phyloP scores from a whole-genome alignment of 352 stramenopile genomes.

The Phytophthora pisi region DNA sequence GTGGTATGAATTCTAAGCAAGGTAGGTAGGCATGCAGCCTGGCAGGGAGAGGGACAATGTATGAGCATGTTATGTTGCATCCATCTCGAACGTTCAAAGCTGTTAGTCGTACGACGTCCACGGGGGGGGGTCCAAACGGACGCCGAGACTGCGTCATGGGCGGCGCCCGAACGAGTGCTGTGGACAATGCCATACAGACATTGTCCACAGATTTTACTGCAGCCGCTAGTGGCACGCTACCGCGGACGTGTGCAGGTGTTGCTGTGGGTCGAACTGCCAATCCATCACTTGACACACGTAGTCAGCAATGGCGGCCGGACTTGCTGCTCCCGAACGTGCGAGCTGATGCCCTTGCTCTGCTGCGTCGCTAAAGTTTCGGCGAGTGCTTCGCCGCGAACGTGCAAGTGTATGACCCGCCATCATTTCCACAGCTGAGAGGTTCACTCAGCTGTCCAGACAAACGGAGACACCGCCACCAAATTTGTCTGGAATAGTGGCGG shows the following conservation, averaged over 20 bases:
- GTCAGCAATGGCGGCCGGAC: too few relatives aligned
- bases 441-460: not conserved
- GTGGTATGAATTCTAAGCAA: slow-evolving; percentile 80
- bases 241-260: slow-evolving; percentile 85
- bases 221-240: slow-evolving; percentile 91
- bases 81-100: not conserved
- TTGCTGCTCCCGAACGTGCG: not conserved
- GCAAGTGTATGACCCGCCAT: not conserved
- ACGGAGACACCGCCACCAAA: slow-evolving; percentile 10
- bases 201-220: slow-evolving; percentile 95
- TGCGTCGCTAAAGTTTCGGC: not conserved
- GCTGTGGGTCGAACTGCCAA: slow-evolving; percentile 35
- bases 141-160: slow-evolving; percentile 92
- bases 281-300: too few relatives aligned
- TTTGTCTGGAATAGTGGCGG: slow-evolving; percentile 7
- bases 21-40: not conserved
- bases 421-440: slow-evolving; percentile 4
- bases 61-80: slow-evolving; percentile 2
- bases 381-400: not conserved
- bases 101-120: slow-evolving; percentile 44
- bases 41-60: not conserved
- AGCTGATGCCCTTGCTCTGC: not conserved
- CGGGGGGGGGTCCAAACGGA: slow-evolving; percentile 92
- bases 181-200: slow-evolving; percentile 4
- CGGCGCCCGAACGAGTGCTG: slow-evolving; percentile 5